Base-by-base conservation (phyloP, 2,329 filamentous ascomycete genomes). In the Neofusicoccum laricinum region DNA sequence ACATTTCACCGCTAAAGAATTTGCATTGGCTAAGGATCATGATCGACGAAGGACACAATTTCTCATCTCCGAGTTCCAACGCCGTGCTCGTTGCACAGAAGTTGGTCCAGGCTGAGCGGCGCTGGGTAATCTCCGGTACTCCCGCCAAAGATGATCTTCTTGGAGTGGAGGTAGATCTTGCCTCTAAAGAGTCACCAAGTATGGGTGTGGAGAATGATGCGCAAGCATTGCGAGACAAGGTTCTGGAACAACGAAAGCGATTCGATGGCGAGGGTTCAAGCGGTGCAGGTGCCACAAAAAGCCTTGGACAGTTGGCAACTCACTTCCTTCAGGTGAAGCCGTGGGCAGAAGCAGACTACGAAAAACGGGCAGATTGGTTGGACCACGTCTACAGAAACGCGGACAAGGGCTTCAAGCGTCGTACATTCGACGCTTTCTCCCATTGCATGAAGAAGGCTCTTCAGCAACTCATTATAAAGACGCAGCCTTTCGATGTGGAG, bases 111-210 rank as follows among this genome's bases (percentile, higher is more conserved):
- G 79, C 92, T 15, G 88, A 92, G 51, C 86, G 91, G 17, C 86
- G 90, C 10, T 97, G 94, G 94, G 87, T 96, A 3, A 90, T 97
- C 0, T 96, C 91, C 0, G 94, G 94, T 64, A 98, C 94, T 0
- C 94, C 94, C 2, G 92, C 93, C 0, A 89, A 88, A 67, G 91
- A 93, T 10, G 63, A 64, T 21, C 80, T 97, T 0, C 91, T 92
- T 64, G 92, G 93, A 0, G 84, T 92, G 0, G 87, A 92, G 66
- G 80, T 88, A 12, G 85, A 85, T 63, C 72, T 86, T 30, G 69
- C 70, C n/a, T 72, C 71, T 2, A 51, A 71, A 2, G 68, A 70
- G 12, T 74, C 80, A 71, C 71, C 10, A 43, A 71, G 12, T 67
- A 69, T 72, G 72, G 53, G 53, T 6, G 25, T 58, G 10, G 1